A percentile compares a stretch with the other conserved stretches of the same genome.
Conservation (phyloP, 768 basidiomycete genomes). For the Fomitopsis pulvina region DNA sequence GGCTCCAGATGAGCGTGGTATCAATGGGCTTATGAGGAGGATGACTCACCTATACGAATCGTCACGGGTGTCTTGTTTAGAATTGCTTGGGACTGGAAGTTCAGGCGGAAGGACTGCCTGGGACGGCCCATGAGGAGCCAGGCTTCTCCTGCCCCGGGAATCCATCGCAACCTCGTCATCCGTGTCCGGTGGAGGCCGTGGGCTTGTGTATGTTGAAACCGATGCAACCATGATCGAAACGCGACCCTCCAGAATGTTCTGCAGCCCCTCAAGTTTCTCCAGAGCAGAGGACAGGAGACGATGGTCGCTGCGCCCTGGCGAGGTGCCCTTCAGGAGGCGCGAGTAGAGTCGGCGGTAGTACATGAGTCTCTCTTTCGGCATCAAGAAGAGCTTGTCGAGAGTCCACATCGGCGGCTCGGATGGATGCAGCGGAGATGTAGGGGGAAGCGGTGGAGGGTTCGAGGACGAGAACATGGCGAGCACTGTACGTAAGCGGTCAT, state of each 20-base stretch:
- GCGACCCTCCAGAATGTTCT: slow-evolving; percentile 60
- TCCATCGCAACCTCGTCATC: slow-evolving; percentile 58
- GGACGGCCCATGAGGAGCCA: slow-evolving; percentile 5
- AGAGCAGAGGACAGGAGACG: slow-evolving; percentile 72
- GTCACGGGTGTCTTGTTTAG: too few relatives aligned
- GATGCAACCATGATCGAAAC: slow-evolving; percentile 31
- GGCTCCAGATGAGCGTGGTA: too few relatives aligned
- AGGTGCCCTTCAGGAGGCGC: slow-evolving; percentile 78
- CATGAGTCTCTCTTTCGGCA: slow-evolving; percentile 77
- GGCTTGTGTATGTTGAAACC: slow-evolving; percentile 6
- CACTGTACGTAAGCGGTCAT: slow-evolving; percentile 61
- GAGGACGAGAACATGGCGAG: slow-evolving; percentile 62
- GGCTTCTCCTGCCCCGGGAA: slow-evolving; percentile 33
- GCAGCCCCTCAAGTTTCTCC: slow-evolving; percentile 70
- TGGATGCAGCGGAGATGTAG: slow-evolving; percentile 27
- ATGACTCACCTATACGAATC: too few relatives aligned
- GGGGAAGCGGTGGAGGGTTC: slow-evolving; percentile 49
- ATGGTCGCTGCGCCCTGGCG: slow-evolving; percentile 83
- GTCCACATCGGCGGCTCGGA: slow-evolving; percentile 56
- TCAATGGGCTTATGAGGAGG: too few relatives aligned
- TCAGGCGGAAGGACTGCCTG: slow-evolving; percentile 10
- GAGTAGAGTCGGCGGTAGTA: slow-evolving; percentile 92
- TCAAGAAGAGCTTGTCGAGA: slow-evolving; percentile 78
- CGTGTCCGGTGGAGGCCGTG: slow-evolving; percentile 25
- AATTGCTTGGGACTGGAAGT: slow-evolving; percentile 19